Base-by-base conservation (phyloP, 2,329 filamentous ascomycete genomes). In the Aspergillus clavatus region DNA sequence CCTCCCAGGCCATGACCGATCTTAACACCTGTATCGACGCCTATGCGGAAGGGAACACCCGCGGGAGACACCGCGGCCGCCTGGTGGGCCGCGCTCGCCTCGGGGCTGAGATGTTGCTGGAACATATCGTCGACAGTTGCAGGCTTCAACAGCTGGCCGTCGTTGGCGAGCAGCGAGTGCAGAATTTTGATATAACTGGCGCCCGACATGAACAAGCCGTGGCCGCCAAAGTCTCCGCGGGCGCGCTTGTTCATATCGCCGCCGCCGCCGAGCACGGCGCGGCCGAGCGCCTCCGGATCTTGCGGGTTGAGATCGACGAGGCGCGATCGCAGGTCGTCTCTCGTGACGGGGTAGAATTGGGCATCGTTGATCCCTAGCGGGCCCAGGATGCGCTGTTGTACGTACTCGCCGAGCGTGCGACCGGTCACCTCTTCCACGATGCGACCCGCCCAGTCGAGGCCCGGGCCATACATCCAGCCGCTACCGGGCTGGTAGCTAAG, bases 371-470 rank as follows among this genome's bases (percentile, higher is more conserved):
- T 68, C 10, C 67, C 68, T 1, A 80, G 61, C 1, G 73, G 74
- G 0, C 57, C 58, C 50, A 68, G 75, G 14, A 79, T 71, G 38
- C 72, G 63, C 42, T 70, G 51, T 8, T 71, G 60, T 52, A 79
- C 67, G 38, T 67, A 70, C 2, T 72, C 66, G 2, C 72, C 65
- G 2, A 81, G 59, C 0, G 65, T 68, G 7, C 54, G 42, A 0
- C 70, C 69, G 0, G 74, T 75, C 0, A 75, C 54, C 0, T 69
- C 62, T 52, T 80, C 77, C 1, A 81, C 65, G 1, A 80, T 61
- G 0, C 69, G 65, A 2, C 78, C 77, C 0, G 71, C 73, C 77
- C 76, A 81, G 60, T 81, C 78, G 1, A 75, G 56, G 1, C 71
- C 67, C 1, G 68, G 52, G 0, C 75, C 71, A 48, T 81, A 81